A percentile compares a stretch with the other conserved stretches of the same genome.
These are phyloP conservation scores for Pleurotus giganteus DNA, from an alignment of 768 basidiomycete species.

Conservation along the genomic window DNA sequence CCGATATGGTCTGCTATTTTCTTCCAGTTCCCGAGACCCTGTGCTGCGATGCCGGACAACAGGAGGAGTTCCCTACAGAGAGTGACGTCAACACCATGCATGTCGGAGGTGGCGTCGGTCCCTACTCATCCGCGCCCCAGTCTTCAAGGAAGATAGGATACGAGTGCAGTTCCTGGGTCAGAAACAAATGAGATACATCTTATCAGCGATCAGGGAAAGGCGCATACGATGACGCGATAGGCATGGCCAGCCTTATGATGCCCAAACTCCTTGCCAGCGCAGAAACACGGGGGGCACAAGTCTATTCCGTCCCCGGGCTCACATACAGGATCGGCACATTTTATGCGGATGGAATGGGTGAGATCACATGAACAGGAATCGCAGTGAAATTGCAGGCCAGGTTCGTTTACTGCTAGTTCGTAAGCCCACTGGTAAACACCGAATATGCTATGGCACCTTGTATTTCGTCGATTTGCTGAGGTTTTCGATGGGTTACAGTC, in stretches of 20 bases:
- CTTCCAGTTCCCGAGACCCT: conserved; percentile 95
- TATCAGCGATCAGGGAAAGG: background rate
- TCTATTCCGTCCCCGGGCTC: conserved; percentile 75
- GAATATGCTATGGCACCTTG: conserved; percentile 42
- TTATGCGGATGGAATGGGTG: conserved; percentile 95
- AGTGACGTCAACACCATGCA: background rate
- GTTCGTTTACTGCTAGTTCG: conserved; percentile 66
- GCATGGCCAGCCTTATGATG: conserved; percentile 83
- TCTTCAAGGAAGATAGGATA: conserved; percentile 94
- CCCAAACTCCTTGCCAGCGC: conserved; percentile 84
- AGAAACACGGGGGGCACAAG: conserved; percentile 91
- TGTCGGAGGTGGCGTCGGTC: conserved; percentile 8
- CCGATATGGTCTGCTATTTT: conserved; percentile 95
- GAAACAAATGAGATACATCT: background rate
- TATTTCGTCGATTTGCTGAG: conserved; percentile 64
- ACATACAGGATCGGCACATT: conserved; percentile 84
- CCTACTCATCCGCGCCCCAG: conserved; percentile 98
- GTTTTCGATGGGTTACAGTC: conserved; percentile 69
- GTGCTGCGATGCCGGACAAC: conserved; percentile 81
- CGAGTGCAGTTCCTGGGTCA: conserved; percentile 83
- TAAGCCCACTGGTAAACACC: conserved; percentile 7
- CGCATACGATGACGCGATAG: conserved; percentile 86
- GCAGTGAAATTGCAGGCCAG: conserved; percentile 81
- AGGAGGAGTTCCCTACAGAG: conserved; percentile 77
- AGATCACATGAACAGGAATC: conserved; percentile 84